Base-by-base conservation (phyloP, 768 basidiomycete genomes). In the Russula foetens region DNA sequence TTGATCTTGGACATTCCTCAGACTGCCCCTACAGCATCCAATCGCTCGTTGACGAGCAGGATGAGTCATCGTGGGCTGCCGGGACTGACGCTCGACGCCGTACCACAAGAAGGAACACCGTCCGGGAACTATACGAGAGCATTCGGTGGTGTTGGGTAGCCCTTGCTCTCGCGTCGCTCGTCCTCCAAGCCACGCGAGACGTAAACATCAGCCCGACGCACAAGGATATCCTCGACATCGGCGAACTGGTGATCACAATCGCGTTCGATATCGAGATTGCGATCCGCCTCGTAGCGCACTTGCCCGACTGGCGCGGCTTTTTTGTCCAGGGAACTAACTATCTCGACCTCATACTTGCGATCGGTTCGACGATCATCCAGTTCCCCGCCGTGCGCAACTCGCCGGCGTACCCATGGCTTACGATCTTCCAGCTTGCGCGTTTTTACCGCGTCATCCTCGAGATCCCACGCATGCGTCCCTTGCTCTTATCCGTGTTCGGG, bases 361-460 rank as follows among this genome's bases (percentile, higher is more conserved):
- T 96, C 41, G 81, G 79, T 0, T 84, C 86, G 12, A 86, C 79
- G 48, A 74, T 94, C 67, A 90, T 97, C 15, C 92, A 95, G 70
- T 86, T 97, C 31, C 95, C 96, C 0, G 78, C 68, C 17, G 85
- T 98, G 24, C 79, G 81, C 55, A 62, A 77, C 9, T 85, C 86
- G 6, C 60, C 66, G 7, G 76, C 84, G 3, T 96, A 95, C 68
- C 81, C 86, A 0, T 98, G 96, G 96, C 79, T 97, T 65, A 96
- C 91, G 3, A 79, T 89, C 31, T 90, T 98, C 67, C 90, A 92
- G 70, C 75, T 97, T 15, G 77, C 78, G 66, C 78, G 95, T 67
- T 98, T 96, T 75, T 97, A 98, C 71, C 79, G 95, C 2, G 91
- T 97, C 47, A 92, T 98, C 67, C 71, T 98, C 53, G 88, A 86